Evolutionary conservation across 176 grass and related monocot genomes (phyloP), one percentile per base, ranked within the genome.

Genomic region (Stipa capillata): DNA sequence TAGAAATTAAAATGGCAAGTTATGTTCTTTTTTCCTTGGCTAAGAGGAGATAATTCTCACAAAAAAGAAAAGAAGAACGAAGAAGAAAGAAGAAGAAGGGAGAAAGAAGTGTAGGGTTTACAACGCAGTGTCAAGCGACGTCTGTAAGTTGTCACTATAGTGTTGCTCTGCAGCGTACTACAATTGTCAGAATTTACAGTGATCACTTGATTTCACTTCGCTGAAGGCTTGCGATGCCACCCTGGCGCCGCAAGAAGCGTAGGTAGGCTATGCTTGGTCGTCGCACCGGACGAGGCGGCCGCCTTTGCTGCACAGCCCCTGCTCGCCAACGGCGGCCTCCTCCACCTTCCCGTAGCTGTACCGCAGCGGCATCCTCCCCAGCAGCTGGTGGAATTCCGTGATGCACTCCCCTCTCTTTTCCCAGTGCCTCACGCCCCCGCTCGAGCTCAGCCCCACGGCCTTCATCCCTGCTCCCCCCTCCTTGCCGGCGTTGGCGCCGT

Each of bases 401-500:
- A 97, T 94, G 88, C 95, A 97, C 6, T 87, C 74, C 18, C 96
- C 96, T 58, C 89, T 70, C 85, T 85, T 94, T 85, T 80, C 91
- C 96, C 86, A 92, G 69, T 98, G 96, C 13, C 44, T 65, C 21
- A 15, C 47, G 36, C 86, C 87, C 2, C 87, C 78, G 7, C 51
- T 81, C 17, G 84, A 86, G 84, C 96, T 94, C 63, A 98, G 68
- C 7, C 89, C 86, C 4, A 72, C 85, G 48, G 78, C 50, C 72
- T 69, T 92, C 69, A 53, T 69, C 51, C 4, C 58, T 7, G 16
- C 76, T 52, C 1, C 29, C 45, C 6, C 56, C 2, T 43, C 57
- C 2, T 31, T 75, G 31, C 47, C 69, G 11, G 24, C 39, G 57
- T 31, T 33, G 54, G 23, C 86, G n/a, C n/a, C n/a, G 48, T 51